Conservation (phyloP, 805 yeast species). For the Alloascoidea africana region DNA sequence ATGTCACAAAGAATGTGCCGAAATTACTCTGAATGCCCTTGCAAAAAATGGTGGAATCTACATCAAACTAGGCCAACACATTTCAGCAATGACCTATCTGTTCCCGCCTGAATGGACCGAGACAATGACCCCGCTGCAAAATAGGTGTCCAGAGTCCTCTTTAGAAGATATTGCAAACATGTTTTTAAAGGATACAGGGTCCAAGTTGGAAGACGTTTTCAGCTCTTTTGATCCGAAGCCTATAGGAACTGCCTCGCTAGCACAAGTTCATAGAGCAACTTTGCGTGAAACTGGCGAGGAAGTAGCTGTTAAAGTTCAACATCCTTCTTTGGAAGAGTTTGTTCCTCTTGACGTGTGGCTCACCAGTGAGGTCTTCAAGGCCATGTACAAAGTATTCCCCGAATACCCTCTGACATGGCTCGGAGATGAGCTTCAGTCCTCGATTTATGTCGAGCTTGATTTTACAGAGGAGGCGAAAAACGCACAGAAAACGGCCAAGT, state of each 20-base stretch:
- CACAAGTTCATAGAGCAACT: slow-evolving; percentile 82
- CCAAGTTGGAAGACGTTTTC: slow-evolving; percentile 45
- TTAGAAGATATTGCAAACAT: slow-evolving; percentile 50
- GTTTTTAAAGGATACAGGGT: slow-evolving; percentile 56
- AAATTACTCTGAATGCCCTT: slow-evolving; percentile 62
- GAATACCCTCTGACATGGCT: slow-evolving; percentile 91
- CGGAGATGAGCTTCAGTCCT: slow-evolving; percentile 80
- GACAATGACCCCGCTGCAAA: slow-evolving; percentile 87
- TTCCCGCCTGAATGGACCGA: slow-evolving; percentile 91
- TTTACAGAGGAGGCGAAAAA: slow-evolving; percentile 78
- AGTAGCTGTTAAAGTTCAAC: slow-evolving; percentile 93
- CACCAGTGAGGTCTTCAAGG: slow-evolving; percentile 59
- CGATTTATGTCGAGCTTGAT: slow-evolving; percentile 84
- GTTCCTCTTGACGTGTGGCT: slow-evolving; percentile 81
- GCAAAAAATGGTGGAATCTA: slow-evolving; percentile 84
- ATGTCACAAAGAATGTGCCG: slow-evolving; percentile 68
- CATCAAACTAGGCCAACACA: slow-evolving; percentile 90
- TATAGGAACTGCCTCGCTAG: slow-evolving; percentile 90
- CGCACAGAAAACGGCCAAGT: slow-evolving; percentile 51
- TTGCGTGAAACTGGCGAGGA: slow-evolving; percentile 40
- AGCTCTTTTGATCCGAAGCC: slow-evolving; percentile 54
- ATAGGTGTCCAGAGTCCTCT: slow-evolving; percentile 73
- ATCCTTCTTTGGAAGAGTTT: slow-evolving; percentile 72
- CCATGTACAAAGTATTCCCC: slow-evolving; percentile 72
- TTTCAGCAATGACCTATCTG: slow-evolving; percentile 82